phyloP scores from a whole-genome alignment of 2,329 filamentous ascomycete genomes.

The Dryadomyces quercivorus region DNA sequence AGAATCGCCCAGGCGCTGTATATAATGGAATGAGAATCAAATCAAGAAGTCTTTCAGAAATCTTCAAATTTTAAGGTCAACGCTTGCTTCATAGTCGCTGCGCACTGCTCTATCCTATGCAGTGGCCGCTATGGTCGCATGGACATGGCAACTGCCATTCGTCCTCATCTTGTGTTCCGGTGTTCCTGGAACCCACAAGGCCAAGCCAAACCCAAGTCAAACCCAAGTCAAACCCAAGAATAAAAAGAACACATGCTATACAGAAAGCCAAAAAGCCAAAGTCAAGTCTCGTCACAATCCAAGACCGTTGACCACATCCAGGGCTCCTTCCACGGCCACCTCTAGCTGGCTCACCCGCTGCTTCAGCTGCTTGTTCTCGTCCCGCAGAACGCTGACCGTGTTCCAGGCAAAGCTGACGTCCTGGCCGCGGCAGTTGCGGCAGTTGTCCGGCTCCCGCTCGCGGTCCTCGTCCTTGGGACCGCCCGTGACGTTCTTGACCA shows the following conservation, averaged over 20 bases:
- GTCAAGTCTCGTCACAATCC: constrained; percentile 21
- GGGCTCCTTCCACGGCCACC: constrained; percentile 44
- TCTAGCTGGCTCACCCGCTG: constrained; percentile 46
- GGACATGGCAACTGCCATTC: too few relatives aligned
- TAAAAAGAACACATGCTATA: constrained; percentile 1
- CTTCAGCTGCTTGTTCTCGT: constrained; percentile 52
- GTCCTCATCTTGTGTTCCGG: too few relatives aligned
- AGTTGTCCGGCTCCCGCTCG: constrained; percentile 19
- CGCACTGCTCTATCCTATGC: neutral
- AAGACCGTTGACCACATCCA: constrained; percentile 47
- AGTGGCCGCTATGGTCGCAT: too few relatives aligned
- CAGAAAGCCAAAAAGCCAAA: neutral
- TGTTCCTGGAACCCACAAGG: neutral
- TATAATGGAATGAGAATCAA: too few relatives aligned
- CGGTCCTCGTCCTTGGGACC: constrained; percentile 13
- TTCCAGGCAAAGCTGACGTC: constrained; percentile 51
- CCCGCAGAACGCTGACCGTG: constrained; percentile 46
- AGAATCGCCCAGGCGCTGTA: neutral
- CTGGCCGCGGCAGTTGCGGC: constrained; percentile 45
- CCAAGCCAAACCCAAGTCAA: neutral
- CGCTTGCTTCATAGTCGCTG: neutral
- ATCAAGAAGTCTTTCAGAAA: too few relatives aligned
- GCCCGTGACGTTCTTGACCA: constrained; percentile 27
- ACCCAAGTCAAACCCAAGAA: neutral
- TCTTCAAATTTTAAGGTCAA: too few relatives aligned